Conservation (phyloP, 108 stramenopile species). For the Cyclostephanos invisitatus region DNA sequence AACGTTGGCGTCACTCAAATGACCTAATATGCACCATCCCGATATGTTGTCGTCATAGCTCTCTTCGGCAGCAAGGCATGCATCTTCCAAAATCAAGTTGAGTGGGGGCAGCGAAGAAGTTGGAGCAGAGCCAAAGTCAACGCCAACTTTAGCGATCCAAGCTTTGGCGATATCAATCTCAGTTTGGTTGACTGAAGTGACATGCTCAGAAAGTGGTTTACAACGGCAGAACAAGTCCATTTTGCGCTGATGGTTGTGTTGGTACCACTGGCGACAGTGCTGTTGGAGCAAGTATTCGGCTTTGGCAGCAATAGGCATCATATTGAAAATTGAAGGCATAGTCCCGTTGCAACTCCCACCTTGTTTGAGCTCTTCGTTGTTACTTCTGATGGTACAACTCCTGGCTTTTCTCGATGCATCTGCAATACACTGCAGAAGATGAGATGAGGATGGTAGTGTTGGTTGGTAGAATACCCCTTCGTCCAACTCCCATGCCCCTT, state of each 20-base stretch:
- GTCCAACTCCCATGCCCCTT: slow-evolving; percentile 60
- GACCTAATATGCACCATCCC: slow-evolving; percentile 20
- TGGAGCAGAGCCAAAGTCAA: slow-evolving; percentile 42
- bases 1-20: too few species aligned
- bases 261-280: slow-evolving; percentile 65
- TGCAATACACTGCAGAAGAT: slow-evolving; percentile 45
- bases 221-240: slow-evolving; percentile 72
- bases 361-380: slow-evolving; percentile 11
- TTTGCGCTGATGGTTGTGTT: slow-evolving; percentile 49
- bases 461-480: slow-evolving; percentile 64
- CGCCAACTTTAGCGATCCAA: slow-evolving; percentile 26
- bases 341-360: slow-evolving; percentile 10
- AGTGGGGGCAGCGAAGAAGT: slow-evolving; percentile 67
- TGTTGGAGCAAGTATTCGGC: slow-evolving; percentile 71
- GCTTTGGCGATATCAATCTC: slow-evolving; percentile 56
- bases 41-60: slow-evolving; percentile 14
- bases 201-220: slow-evolving; percentile 66
- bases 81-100: slow-evolving; percentile 73
- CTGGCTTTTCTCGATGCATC: slow-evolving; percentile 33
- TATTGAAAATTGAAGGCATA: slow-evolving; percentile 16
- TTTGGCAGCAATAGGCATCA: slow-evolving; percentile 46
- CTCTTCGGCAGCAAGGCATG: slow-evolving; percentile 35
- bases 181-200: slow-evolving; percentile 62
- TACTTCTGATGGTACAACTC: slow-evolving; percentile 13
- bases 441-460: slow-evolving; percentile 51